Base-by-base conservation (phyloP, 1,139 yeast species). In the Candida mesenterica region DNA sequence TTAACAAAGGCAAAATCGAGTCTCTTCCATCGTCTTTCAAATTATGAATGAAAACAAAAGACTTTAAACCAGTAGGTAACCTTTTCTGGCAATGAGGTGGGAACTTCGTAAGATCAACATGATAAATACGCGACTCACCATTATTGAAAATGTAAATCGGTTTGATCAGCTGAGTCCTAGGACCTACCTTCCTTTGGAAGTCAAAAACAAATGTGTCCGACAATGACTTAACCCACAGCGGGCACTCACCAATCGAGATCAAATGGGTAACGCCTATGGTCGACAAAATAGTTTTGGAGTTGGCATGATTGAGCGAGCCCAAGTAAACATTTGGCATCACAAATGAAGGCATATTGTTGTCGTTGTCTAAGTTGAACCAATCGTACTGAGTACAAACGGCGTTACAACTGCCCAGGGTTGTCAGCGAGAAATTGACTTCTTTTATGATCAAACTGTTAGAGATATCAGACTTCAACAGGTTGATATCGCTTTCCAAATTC, bases 1-100 rank as follows among this genome's bases (percentile, higher is more conserved):
- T 45, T 29, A 68, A 50, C 29, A 67, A 46, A n/a, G 61, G 61
- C 14, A 51, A 43, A 10, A 68, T 48, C 13, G 67, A 57, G 42
- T 67, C 72, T 34, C 55, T 61, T 1, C 74, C 74, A 42, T 68
- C 73, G 43, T 67, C 74, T 34, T 63, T 61, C 30, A 67, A 43
- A 40, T 65, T 62, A 37, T 63, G 55, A 20, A 68, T 61, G 41
- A 52, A 67, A 3, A 65, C 48, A 19, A 63, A 46, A 16, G 57
- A 52, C 34, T 52, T 48, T 19, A 66, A 40, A 15, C 50, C 26
- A 14, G 28, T 15, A 52, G 64, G 41, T 43, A 46, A 15, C 35
- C 44, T 40, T 9, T 34, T 35, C 8, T 13, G 14, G 15, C 16
- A 33, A 7, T 23, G 23, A 12, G 26, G 19, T 18, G 50, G 39